These are phyloP conservation scores for Leishmania mexicana DNA, from an alignment of 208 protist species.

Conservation along the genomic window DNA sequence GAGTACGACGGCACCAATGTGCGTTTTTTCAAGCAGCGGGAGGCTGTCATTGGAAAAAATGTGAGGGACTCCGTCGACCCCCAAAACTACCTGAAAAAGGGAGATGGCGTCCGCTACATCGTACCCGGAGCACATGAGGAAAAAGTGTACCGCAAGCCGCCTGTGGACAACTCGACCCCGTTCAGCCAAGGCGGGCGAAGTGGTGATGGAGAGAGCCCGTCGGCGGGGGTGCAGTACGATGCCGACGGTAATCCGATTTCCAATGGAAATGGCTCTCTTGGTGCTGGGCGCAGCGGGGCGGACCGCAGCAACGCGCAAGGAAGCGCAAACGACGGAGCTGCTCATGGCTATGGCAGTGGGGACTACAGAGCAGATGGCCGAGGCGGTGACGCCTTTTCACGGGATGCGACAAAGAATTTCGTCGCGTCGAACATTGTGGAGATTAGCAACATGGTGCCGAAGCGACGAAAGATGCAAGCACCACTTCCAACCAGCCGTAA, in stretches of 20 bases:
- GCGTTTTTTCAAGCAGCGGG: slow-evolving; percentile 81
- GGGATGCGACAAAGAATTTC: slow-evolving; percentile 79
- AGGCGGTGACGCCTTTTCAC: background rate
- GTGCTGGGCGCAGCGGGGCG: background rate
- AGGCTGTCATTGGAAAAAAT: slow-evolving; percentile 79
- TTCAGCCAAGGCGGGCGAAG: background rate
- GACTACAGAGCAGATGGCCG: background rate
- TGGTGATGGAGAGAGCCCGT: background rate
- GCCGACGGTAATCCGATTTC: slow-evolving; percentile 6
- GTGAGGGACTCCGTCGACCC: slow-evolving; percentile 75
- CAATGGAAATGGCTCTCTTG: background rate
- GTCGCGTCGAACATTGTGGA: slow-evolving; percentile 94
- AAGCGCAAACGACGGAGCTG: background rate
- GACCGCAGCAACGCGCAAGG: background rate
- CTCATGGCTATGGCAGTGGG: background rate
- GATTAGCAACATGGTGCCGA: slow-evolving; percentile 88
- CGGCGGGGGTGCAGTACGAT: background rate
- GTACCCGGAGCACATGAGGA: slow-evolving; percentile 70
- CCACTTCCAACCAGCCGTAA: slow-evolving; percentile 66
- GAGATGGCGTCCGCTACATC: slow-evolving; percentile 56
- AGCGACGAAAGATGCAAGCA: slow-evolving; percentile 64
- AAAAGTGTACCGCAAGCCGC: slow-evolving; percentile 69
- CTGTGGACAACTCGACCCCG: slow-evolving; percentile 33
- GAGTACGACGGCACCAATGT: slow-evolving; percentile 83
- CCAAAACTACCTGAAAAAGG: slow-evolving; percentile 72